Evolutionary conservation across 768 basidiomycete genomes (phyloP).

Genomic region (Mrakia frigida): DNA sequence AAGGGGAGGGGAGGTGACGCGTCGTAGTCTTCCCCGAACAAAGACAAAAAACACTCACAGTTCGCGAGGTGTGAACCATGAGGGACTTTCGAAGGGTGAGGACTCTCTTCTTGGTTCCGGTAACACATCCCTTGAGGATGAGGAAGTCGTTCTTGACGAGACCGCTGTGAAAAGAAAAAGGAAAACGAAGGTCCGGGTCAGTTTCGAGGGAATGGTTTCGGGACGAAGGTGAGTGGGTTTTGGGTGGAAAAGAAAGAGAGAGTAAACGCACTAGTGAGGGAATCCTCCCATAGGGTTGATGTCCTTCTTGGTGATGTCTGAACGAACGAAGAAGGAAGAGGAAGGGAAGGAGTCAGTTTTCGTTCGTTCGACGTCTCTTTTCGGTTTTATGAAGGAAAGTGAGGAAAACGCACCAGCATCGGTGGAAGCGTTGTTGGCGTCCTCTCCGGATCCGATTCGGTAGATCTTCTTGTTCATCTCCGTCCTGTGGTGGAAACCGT

Average conservation of each 20-base stretch:
- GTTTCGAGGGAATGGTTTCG: background rate
- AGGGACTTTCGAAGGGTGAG: slow-evolving; percentile 95
- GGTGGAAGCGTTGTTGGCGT: slow-evolving; percentile 81
- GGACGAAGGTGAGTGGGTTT: background rate
- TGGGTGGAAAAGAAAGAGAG: background rate
- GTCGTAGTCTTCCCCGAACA: too few relatives aligned
- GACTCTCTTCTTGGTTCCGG: slow-evolving; percentile 96
- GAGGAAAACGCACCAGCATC: slow-evolving; percentile 51
- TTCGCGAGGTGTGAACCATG: slow-evolving; percentile 88
- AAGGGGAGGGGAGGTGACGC: background rate
- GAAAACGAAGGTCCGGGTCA: background rate
- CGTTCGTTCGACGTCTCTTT: background rate
- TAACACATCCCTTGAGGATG: slow-evolving; percentile 90
- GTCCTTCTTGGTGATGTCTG: slow-evolving; percentile 81
- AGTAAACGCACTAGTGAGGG: slow-evolving; percentile 56
- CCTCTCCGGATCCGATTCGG: slow-evolving; percentile 75
- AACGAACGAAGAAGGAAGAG: background rate
- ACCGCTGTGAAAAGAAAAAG: slow-evolving; percentile 56
- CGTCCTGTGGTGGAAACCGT: slow-evolving; percentile 46
- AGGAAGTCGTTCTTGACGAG: slow-evolving; percentile 98
- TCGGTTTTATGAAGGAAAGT: background rate
- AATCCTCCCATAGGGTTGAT: slow-evolving; percentile 95
- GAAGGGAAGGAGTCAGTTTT: background rate
- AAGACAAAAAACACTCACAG: background rate
- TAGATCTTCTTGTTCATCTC: slow-evolving; percentile 99